Evolutionary conservation across 1,139 yeast genomes (phyloP).

Genomic region (Blastobotrys indianensis): DNA sequence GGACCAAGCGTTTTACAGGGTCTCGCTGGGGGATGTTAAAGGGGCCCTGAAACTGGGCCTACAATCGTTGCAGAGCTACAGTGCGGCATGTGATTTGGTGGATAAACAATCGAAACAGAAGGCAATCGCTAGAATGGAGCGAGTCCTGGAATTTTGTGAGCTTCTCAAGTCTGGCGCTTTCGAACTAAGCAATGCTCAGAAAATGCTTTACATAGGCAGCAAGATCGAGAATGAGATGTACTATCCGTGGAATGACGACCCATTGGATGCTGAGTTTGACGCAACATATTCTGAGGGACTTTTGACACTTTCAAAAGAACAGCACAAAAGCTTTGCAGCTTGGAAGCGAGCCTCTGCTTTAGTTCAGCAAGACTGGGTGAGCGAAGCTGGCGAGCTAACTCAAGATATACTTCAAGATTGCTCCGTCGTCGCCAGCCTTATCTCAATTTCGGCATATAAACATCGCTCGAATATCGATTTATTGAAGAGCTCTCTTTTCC

Average conservation of each 20-base stretch:
- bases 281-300: slow-evolving; percentile 1
- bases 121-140: slow-evolving; percentile 6
- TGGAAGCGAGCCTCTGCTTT: slow-evolving; percentile 27
- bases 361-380: slow-evolving; percentile 12
- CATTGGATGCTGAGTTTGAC: slow-evolving; percentile 12
- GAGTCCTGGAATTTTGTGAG: slow-evolving; percentile 17
- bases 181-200: slow-evolving; percentile 17
- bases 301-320: slow-evolving; percentile 19
- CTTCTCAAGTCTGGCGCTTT: slow-evolving; percentile 16
- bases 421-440: slow-evolving; percentile 64
- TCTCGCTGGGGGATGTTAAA: slow-evolving; percentile 22
- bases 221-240: slow-evolving; percentile 18
- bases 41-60: slow-evolving; percentile 17
- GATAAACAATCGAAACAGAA: slow-evolving; percentile 2
- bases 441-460: slow-evolving; percentile 38
- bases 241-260: slow-evolving; percentile 28
- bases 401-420: slow-evolving; percentile 67
- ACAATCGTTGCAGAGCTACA: slow-evolving; percentile 1
- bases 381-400: slow-evolving; percentile 29
- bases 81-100: slow-evolving; percentile 6
- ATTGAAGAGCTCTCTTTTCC: slow-evolving; percentile 21
- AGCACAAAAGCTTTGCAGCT: slow-evolving; percentile 17
- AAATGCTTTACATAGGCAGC: slow-evolving; percentile 24
- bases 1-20: slow-evolving; percentile 19
- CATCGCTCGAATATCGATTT: slow-evolving; percentile 18